These are phyloP conservation scores for Sporothrix variecibatus DNA, from an alignment of 2,329 filamentous ascomycete genomes.

Conservation along the genomic window DNA sequence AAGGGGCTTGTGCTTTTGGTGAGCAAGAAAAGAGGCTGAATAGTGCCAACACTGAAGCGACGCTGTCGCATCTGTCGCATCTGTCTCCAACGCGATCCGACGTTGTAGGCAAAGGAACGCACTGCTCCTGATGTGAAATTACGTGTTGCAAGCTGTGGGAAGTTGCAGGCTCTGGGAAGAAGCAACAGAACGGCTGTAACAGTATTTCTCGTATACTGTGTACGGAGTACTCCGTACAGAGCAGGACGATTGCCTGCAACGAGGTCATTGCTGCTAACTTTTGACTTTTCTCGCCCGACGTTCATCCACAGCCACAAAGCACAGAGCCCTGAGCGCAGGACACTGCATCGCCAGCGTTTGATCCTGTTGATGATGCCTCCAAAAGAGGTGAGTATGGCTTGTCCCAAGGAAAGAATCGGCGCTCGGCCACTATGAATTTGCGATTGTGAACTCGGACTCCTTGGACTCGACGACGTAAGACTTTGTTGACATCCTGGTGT, in stretches of 20 bases:
- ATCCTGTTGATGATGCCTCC: background rate
- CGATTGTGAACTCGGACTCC: too few species aligned
- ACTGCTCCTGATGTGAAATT: background rate
- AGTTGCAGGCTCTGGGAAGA: background rate
- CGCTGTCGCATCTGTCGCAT: background rate
- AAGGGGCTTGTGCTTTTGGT: background rate
- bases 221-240: too few species aligned
- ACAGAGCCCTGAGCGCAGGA: too few species aligned
- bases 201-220: background rate
- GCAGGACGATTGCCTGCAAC: background rate
- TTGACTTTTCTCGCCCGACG: background rate
- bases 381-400: background rate
- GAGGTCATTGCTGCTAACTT: conserved; percentile 2
- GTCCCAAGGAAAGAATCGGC: background rate
- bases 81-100: background rate
- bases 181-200: background rate
- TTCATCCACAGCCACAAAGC: too few species aligned
- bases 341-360: too few species aligned
- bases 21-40: background rate
- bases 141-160: background rate
- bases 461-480: too few species aligned
- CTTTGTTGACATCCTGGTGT: background rate
- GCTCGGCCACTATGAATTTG: background rate
- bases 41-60: background rate
- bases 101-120: background rate